These are phyloP conservation scores for Dothideomycetes sp. DNA, from an alignment of 2,329 filamentous ascomycete species.

Conservation along the genomic window DNA sequence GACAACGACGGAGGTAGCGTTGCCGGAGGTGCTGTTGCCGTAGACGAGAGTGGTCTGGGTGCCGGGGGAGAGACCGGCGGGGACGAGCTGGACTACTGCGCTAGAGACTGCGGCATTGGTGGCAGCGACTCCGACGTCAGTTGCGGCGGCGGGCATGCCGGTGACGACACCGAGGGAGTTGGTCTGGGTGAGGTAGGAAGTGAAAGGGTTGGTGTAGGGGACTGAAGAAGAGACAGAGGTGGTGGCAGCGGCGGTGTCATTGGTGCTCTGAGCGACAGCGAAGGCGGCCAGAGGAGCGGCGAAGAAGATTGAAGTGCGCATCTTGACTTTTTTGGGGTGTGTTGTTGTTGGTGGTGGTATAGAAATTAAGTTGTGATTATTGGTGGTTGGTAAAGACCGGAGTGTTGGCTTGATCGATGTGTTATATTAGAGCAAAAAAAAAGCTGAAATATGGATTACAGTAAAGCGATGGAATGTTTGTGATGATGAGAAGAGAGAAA, in stretches of 20 bases:
- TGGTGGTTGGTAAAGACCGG: background rate
- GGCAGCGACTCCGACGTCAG: slow-evolving; percentile 32
- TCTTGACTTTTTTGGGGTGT: slow-evolving; percentile 28
- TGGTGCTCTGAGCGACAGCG: slow-evolving; percentile 30
- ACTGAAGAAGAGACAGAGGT: slow-evolving; percentile 17
- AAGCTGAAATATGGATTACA: background rate
- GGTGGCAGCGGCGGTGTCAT: slow-evolving; percentile 15
- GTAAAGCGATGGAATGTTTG: background rate
- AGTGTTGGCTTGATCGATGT: no score
- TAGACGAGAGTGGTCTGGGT: slow-evolving; percentile 20
- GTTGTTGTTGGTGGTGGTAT: background rate
- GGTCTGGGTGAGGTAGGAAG: slow-evolving; percentile 38
- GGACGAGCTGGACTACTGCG: slow-evolving; percentile 32
- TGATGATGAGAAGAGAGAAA: background rate
- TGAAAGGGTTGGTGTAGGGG: slow-evolving; percentile 30
- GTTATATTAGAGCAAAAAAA: background rate
- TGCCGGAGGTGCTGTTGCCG: slow-evolving; percentile 20
- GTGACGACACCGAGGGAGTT: slow-evolving; percentile 43
- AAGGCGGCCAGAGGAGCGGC: slow-evolving; percentile 35
- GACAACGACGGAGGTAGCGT: slow-evolving; percentile 25
- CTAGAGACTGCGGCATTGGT: slow-evolving; percentile 29
- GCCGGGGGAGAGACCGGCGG: slow-evolving; percentile 32
- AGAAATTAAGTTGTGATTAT: background rate
- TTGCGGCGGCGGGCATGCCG: slow-evolving; percentile 29
- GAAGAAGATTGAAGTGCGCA: slow-evolving; percentile 39